phyloP scores from a whole-genome alignment of 345 rosid genomes.

The Fremontodendron californicum region DNA sequence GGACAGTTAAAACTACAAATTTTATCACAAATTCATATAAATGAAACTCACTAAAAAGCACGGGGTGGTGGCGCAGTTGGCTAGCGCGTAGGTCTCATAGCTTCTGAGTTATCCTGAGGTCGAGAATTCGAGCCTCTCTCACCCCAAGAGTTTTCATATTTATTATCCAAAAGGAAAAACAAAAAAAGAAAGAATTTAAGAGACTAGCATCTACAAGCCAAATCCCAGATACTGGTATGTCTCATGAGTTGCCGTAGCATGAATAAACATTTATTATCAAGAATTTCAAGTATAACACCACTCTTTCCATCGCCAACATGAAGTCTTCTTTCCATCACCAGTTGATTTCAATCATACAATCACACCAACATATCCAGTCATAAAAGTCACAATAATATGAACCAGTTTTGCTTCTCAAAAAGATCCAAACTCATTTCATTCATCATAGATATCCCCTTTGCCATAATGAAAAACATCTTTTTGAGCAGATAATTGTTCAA shows the following conservation, averaged over 20 bases:
- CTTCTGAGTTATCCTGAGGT: conserved; percentile 85
- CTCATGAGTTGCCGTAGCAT: neutral
- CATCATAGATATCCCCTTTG: neutral
- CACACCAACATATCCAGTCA: neutral
- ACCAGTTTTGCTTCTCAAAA: neutral
- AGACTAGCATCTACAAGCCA: neutral
- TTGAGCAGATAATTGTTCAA: neutral
- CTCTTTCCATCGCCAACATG: neutral
- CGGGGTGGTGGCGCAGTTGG: conserved; percentile 98
- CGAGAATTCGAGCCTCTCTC: conserved; percentile 96
- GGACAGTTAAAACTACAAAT: neutral
- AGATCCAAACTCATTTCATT: neutral
- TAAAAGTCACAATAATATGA: neutral
- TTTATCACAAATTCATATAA: neutral
- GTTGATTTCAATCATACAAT: neutral
- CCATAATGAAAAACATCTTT: neutral
- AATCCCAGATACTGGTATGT: neutral
- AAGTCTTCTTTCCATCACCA: neutral
- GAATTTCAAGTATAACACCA: neutral
- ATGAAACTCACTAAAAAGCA: neutral
- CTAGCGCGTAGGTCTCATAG: conserved; percentile 98
- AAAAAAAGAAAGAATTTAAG: neutral
- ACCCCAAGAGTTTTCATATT: conserved; percentile 67
- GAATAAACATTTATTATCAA: neutral
- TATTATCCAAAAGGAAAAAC: too few relatives aligned